Evolutionary conservation across 1,284 basidiomycete genomes (phyloP), one percentile per base, ranked within the genome.

Genomic region (Trametes versicolor): DNA sequence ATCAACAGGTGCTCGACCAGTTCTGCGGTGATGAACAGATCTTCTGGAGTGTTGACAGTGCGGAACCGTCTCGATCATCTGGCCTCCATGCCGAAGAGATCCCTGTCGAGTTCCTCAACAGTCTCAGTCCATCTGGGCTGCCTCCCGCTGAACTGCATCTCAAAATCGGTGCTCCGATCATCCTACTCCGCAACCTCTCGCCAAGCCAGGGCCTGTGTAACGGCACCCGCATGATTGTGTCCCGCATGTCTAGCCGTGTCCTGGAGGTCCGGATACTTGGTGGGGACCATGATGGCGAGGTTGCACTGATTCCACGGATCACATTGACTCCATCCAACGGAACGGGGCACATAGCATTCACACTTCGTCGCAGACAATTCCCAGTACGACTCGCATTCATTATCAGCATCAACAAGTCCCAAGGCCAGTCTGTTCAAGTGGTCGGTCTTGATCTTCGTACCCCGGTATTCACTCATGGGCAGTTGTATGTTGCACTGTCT

Each of bases 401-500:
- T 13, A 77, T 83, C 60, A 78, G 75, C 5, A 80, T 83, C 63
- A 83, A 83, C 67, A 83, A 82, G 59, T 37, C 78, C 0, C 82
- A 85, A 70, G 82, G 83, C 0, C 82, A 83, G 63, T 81, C 78
- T 0, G 67, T 79, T 0, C 63, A 73, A 10, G 27, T 58, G 55
- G 73, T 78, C 1, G 77, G 75, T 0, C 56, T 80, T 5, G 73
- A 81, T 68, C 60, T 83, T 0, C 75, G 73, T 0, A 58, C 63
- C 6, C 74, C 77, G 0, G 80, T 83, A 0, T 83, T 83, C 63
- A 41, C 74, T 1, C 82, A 83, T 75, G 80, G 81, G 0, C 81
- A 83, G 57, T 71, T 83, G 0, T 83, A 83, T 74, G 81, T 82
- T 27, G 81, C 79, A 9, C 70, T 83, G 15, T 82, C 79, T 8